phyloP scores from a whole-genome alignment of 768 basidiomycete species.

The Naganishia antarctica region DNA sequence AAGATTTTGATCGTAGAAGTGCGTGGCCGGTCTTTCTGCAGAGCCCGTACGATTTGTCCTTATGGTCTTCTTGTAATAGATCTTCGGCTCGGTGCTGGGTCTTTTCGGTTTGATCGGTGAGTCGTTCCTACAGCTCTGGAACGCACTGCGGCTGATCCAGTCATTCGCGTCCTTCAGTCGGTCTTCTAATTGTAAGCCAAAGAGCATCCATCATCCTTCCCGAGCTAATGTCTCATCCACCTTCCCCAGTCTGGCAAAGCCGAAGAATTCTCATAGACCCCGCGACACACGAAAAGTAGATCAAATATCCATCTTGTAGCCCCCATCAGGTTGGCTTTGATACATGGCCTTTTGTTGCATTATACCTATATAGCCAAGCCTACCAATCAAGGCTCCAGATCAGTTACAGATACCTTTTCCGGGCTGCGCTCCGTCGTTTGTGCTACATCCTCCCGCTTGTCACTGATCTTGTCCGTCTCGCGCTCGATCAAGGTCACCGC shows the following conservation, averaged over 20 bases:
- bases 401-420: constrained; percentile 11
- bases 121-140: constrained; percentile 43
- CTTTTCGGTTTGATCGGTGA: constrained; percentile 86
- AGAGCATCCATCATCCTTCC: neutral
- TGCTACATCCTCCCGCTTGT: constrained; percentile 9
- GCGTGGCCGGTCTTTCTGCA: no score
- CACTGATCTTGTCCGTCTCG: constrained; percentile 6
- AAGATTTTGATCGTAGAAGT: constrained; percentile 96
- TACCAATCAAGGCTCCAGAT: neutral
- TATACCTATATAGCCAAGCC: neutral
- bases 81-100: constrained; percentile 63
- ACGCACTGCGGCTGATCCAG: neutral
- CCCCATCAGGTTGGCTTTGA: neutral
- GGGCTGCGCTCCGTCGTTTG: neutral
- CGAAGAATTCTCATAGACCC: constrained; percentile 48
- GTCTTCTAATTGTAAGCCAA: constrained; percentile 68
- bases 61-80: no score
- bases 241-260: constrained; percentile 49
- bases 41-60: no score
- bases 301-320: no score
- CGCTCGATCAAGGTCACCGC: neutral
- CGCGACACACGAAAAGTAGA: neutral
- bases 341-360: neutral
- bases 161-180: constrained; percentile 55
- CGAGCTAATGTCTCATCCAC: neutral